phyloP scores from a whole-genome alignment of 2,329 filamentous ascomycete species.

The Amauroascus niger region DNA sequence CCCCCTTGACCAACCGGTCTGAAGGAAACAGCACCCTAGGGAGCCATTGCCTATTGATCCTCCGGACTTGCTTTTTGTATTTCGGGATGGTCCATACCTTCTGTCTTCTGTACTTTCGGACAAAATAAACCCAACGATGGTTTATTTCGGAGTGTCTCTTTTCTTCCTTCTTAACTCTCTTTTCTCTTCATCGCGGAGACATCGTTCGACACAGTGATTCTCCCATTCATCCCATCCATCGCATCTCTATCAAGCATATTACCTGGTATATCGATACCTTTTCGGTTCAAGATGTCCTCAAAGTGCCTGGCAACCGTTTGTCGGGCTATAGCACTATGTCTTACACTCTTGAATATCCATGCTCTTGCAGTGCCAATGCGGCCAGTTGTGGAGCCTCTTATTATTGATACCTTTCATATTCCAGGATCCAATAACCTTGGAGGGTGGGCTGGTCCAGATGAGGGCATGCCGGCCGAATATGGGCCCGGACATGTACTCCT shows the following conservation, averaged over 20 bases:
- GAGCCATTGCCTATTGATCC: too few species aligned
- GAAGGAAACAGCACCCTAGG: too few species aligned
- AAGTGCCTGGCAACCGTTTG: background rate
- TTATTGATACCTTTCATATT: constrained; percentile 54
- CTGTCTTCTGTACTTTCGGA: background rate
- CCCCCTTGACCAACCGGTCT: too few species aligned
- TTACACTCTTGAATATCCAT: background rate
- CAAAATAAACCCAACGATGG: background rate
- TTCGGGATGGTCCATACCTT: background rate
- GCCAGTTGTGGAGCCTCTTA: constrained; percentile 18
- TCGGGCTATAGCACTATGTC: background rate
- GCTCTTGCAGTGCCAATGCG: background rate
- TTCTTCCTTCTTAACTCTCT: background rate
- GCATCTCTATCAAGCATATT: background rate
- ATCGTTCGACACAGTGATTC: background rate
- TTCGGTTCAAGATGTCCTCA: background rate
- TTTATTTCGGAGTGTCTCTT: background rate
- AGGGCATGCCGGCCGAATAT: constrained; percentile 47
- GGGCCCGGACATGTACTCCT: constrained; percentile 46
- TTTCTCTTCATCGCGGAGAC: background rate
- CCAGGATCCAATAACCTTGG: constrained; percentile 49
- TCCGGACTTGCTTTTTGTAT: background rate
- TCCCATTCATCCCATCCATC: background rate
- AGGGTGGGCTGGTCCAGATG: constrained; percentile 58
- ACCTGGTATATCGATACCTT: background rate